Conservation (phyloP, 176 grass and related monocot species). For the Dendrocalamus sinicus region DNA sequence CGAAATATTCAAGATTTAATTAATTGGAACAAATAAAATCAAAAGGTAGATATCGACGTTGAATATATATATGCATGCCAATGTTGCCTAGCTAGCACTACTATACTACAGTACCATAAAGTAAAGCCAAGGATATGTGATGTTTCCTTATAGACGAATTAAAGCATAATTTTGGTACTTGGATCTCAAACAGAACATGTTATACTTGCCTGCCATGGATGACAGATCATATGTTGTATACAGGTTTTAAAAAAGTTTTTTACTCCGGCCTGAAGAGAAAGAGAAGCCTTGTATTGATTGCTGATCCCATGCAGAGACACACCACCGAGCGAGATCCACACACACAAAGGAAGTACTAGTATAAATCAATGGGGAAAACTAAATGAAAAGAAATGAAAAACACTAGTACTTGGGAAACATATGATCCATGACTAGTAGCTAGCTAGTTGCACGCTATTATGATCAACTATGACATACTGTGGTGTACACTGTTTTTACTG, state of each 20-base stretch:
- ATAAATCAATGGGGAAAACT: constrained; percentile 44
- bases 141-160: neutral
- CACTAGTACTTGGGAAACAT: constrained; percentile 31
- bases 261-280: neutral
- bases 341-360: constrained; percentile 36
- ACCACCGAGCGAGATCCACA: constrained; percentile 34
- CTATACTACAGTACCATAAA: too few relatives aligned
- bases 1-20: neutral
- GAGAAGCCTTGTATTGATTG: constrained; percentile 47
- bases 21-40: neutral
- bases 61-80: neutral
- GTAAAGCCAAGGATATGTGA: neutral
- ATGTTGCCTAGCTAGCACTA: neutral
- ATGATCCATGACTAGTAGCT: constrained; percentile 22
- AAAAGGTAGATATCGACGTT: neutral
- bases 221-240: neutral
- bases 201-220: neutral
- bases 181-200: neutral
- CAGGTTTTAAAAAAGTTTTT: neutral
- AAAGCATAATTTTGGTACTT: neutral
- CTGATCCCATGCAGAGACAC: constrained; percentile 37
- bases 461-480: constrained; percentile 50
- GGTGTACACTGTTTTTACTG: constrained; percentile 54
- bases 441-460: constrained; percentile 41
- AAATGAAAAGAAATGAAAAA: constrained; percentile 35